Percentiles rank a stretch among this genome's conserved stretches.
Conservation (phyloP, 2,329 filamentous ascomycete genomes). For the Kalaharituber pfeilii region DNA sequence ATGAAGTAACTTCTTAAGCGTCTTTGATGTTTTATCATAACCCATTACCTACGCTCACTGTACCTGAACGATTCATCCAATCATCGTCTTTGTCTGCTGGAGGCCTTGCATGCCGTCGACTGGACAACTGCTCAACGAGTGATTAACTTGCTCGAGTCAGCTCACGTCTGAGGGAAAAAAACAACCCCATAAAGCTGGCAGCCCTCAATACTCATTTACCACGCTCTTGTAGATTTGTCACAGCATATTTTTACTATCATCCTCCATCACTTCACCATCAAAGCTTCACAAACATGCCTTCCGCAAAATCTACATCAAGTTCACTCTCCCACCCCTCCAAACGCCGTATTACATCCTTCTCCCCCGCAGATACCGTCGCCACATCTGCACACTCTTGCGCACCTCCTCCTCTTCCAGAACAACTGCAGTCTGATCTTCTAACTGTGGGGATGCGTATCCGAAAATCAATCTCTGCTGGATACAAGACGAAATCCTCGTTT, state of each 20-base stretch:
- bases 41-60: too few species aligned
- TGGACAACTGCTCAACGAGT: too few species aligned
- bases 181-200: neutral
- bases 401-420: slow-evolving; percentile 29
- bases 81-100: too few species aligned
- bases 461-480: slow-evolving; percentile 84
- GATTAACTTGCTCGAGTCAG: too few species aligned
- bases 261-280: neutral
- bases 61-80: too few species aligned
- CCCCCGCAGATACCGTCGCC: neutral
- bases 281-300: neutral
- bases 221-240: neutral
- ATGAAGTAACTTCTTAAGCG: too few species aligned
- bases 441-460: slow-evolving; percentile 87
- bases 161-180: neutral
- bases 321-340: neutral
- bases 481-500: slow-evolving; percentile 38
- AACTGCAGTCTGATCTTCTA: slow-evolving; percentile 64
- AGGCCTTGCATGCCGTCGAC: too few species aligned
- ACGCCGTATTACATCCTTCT: neutral
- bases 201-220: neutral
- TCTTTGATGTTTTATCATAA: too few species aligned
- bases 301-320: neutral
- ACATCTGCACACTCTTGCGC: slow-evolving; percentile 1
- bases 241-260: neutral